Conservation (phyloP, 2,329 filamentous ascomycete species). For the Mariannaea elegans region DNA sequence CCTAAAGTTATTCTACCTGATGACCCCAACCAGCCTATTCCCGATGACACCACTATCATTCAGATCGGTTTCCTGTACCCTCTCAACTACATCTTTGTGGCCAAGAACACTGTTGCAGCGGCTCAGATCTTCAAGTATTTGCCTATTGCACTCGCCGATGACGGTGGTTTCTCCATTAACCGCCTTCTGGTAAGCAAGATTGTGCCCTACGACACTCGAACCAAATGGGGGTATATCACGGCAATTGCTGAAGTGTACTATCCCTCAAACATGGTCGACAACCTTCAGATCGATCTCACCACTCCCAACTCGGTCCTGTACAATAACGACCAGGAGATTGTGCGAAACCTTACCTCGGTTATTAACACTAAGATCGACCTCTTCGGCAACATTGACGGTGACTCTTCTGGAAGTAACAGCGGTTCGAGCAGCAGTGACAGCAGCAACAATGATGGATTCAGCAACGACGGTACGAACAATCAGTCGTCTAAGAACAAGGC, state of each 20-base stretch:
- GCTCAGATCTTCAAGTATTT: conserved; percentile 86
- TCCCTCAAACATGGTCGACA: conserved; percentile 73
- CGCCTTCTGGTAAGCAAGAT: conserved; percentile 76
- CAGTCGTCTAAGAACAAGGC: conserved; percentile 68
- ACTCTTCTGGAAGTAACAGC: conserved; percentile 38
- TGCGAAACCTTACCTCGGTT: conserved; percentile 77
- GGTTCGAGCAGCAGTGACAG: conserved; percentile 48
- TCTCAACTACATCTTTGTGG: conserved; percentile 87
- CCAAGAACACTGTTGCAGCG: conserved; percentile 74
- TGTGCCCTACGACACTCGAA: conserved; percentile 77
- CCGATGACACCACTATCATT: conserved; percentile 74
- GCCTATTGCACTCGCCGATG: conserved; percentile 74
- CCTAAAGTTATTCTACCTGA: conserved; percentile 81
- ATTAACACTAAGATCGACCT: conserved; percentile 80
- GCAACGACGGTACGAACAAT: conserved; percentile 53
- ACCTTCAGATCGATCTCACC: conserved; percentile 74
- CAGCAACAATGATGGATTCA: conserved; percentile 53
- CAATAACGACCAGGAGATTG: conserved; percentile 71
- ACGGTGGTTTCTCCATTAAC: conserved; percentile 62
- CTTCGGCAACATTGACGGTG: conserved; percentile 49
- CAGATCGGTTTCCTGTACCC: conserved; percentile 85
- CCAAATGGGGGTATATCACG: conserved; percentile 78
- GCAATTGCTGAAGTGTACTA: conserved; percentile 77
- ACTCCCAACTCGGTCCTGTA: conserved; percentile 80
- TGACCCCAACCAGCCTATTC: conserved; percentile 59